phyloP scores from a whole-genome alignment of 805 yeast species.

The Tetrapisispora namnaoensis region DNA sequence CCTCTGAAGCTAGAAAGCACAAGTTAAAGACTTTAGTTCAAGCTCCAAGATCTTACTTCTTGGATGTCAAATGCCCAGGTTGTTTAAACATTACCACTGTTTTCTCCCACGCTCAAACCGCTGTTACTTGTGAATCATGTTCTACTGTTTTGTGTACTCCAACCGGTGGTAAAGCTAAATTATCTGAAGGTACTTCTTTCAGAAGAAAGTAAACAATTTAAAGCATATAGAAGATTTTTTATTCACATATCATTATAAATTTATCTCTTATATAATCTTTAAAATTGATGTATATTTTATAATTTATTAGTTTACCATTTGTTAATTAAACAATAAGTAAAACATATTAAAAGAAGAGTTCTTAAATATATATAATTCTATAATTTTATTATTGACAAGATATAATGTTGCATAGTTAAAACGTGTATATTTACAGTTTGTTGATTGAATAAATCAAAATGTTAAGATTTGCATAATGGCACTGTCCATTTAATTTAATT shows the following conservation, averaged over 20 bases:
- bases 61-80: slow-evolving; percentile 99
- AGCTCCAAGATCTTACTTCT: slow-evolving; percentile 97
- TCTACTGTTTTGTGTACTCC: slow-evolving; percentile 98
- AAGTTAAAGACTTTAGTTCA: slow-evolving; percentile 96
- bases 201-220: slow-evolving; percentile 75
- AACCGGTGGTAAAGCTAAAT: slow-evolving; percentile 99
- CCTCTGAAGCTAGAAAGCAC: slow-evolving; percentile 93
- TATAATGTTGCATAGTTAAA: too few relatives aligned
- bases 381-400: neutral
- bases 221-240: slow-evolving; percentile 1
- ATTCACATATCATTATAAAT: slow-evolving; percentile 1
- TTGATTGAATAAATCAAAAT: neutral
- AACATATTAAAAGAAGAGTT: neutral
- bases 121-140: slow-evolving; percentile 98
- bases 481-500: neutral
- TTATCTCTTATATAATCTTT: slow-evolving; percentile 2
- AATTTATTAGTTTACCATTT: slow-evolving; percentile 2
- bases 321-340: slow-evolving; percentile 2
- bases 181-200: slow-evolving; percentile 99
- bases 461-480: neutral
- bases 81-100: slow-evolving; percentile 98
- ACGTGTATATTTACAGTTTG: neutral
- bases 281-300: slow-evolving; percentile 3
- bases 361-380: neutral
- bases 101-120: slow-evolving; percentile 99